Conservation (phyloP, 2,329 filamentous ascomycete species). For the Boeremia exigua region DNA sequence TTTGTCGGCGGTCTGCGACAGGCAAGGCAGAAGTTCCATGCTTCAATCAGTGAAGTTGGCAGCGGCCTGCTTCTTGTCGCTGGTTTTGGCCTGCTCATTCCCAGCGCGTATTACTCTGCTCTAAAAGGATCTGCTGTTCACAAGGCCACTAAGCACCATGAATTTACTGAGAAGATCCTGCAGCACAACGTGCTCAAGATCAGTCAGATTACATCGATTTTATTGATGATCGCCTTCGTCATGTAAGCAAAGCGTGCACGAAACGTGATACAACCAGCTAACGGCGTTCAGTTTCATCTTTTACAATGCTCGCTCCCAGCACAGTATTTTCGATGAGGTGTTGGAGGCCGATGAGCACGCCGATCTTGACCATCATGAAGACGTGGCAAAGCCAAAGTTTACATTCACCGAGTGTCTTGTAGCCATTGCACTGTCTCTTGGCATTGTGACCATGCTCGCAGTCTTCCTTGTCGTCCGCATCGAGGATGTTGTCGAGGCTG, state of each 20-base stretch:
- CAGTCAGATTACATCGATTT: slow-evolving; percentile 45
- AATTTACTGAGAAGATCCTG: slow-evolving; percentile 42
- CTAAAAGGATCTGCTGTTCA: slow-evolving; percentile 52
- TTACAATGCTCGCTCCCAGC: slow-evolving; percentile 78
- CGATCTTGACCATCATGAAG: slow-evolving; percentile 68
- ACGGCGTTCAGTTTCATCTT: slow-evolving; percentile 66
- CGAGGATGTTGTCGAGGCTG: slow-evolving; percentile 62
- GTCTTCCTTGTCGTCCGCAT: slow-evolving; percentile 78
- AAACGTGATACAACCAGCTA: slow-evolving; percentile 63
- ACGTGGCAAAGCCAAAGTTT: slow-evolving; percentile 69
- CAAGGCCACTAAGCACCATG: slow-evolving; percentile 34
- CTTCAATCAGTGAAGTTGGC: slow-evolving; percentile 79
- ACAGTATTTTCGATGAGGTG: slow-evolving; percentile 77
- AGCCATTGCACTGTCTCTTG: slow-evolving; percentile 68
- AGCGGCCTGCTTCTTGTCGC: slow-evolving; percentile 78
- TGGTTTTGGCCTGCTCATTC: slow-evolving; percentile 59
- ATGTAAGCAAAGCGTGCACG: slow-evolving; percentile 56
- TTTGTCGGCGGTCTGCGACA: slow-evolving; percentile 74
- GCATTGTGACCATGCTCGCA: slow-evolving; percentile 74
- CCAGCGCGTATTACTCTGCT: slow-evolving; percentile 44
- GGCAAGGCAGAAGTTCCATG: slow-evolving; percentile 73
- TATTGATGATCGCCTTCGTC: slow-evolving; percentile 44
- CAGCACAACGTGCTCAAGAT: slow-evolving; percentile 45
- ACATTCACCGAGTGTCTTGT: slow-evolving; percentile 76
- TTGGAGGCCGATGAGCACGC: slow-evolving; percentile 73